These are phyloP conservation scores for Fagopyrum esculentum DNA, from an alignment of 148 eudicot species.

Conservation along the genomic window DNA sequence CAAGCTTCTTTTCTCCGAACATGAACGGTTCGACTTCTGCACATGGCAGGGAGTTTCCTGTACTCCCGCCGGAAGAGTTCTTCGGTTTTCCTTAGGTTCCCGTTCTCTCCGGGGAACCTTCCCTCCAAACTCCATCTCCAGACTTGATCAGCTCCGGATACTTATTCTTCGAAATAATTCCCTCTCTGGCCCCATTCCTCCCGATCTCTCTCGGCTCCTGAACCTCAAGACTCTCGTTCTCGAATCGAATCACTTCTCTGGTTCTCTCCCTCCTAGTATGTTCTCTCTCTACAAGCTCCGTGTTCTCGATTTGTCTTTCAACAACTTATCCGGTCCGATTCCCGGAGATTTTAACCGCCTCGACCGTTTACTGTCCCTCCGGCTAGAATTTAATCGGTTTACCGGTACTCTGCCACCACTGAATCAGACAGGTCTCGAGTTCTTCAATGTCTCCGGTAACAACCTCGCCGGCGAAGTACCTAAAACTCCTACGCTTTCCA, in stretches of 20 bases:
- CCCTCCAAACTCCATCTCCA: constrained; percentile 35
- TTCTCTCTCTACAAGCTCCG: constrained; percentile 39
- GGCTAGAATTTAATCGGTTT: constrained; percentile 55
- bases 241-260: constrained; percentile 47
- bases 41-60: constrained; percentile 73
- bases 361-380: constrained; percentile 40
- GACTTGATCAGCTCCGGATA: constrained; percentile 58
- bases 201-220: constrained; percentile 39
- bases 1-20: constrained; percentile 36
- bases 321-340: constrained; percentile 44
- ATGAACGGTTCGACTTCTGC: constrained; percentile 29
- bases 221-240: constrained; percentile 56
- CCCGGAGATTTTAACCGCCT: constrained; percentile 31
- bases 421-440: constrained; percentile 39
- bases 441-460: constrained; percentile 55
- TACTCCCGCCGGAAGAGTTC: constrained; percentile 43
- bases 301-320: constrained; percentile 51
- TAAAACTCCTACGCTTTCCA: constrained; percentile 32
- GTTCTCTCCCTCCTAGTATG: constrained; percentile 32
- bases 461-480: constrained; percentile 58
- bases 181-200: constrained; percentile 64
- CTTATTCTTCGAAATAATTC: constrained; percentile 69
- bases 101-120: constrained; percentile 49
- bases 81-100: constrained; percentile 34
- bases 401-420: constrained; percentile 45